phyloP scores from a whole-genome alignment of 1,284 basidiomycete genomes.

The Trichosporon coremiiforme region DNA sequence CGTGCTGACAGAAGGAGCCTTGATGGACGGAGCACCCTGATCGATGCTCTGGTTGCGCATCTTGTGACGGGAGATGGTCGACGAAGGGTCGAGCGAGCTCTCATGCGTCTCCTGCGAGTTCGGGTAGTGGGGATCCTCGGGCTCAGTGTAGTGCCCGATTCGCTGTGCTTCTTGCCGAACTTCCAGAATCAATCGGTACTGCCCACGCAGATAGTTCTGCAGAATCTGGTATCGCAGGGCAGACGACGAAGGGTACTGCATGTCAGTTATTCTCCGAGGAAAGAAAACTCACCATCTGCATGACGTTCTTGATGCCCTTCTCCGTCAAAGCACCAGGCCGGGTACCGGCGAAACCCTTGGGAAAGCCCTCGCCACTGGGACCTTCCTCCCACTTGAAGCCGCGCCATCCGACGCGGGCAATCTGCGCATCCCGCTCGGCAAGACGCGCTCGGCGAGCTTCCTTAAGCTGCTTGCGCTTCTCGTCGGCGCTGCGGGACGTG shows the following conservation, averaged over 20 bases:
- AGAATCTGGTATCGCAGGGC: constrained; percentile 60
- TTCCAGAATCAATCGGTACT: constrained; percentile 56
- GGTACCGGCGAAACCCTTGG: constrained; percentile 57
- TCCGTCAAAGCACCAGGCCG: constrained; percentile 73
- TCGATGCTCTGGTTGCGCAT: constrained; percentile 25
- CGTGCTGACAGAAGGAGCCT: constrained; percentile 32
- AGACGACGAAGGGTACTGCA: constrained; percentile 60
- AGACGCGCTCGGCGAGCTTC: constrained; percentile 33
- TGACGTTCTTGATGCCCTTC: constrained; percentile 80
- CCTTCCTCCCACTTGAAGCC: constrained; percentile 54
- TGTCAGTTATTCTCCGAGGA: constrained; percentile 20
- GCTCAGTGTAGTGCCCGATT: constrained; percentile 44
- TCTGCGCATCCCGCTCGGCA: constrained; percentile 34
- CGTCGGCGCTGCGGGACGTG: constrained; percentile 16
- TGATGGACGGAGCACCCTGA: constrained; percentile 30
- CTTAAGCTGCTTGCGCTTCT: constrained; percentile 23
- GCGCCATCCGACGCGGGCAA: constrained; percentile 48
- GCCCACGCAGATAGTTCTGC: constrained; percentile 60
- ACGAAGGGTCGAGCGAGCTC: constrained; percentile 18
- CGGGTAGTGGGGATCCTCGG: constrained; percentile 38
- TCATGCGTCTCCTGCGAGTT: constrained; percentile 36
- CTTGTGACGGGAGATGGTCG: constrained; percentile 7
- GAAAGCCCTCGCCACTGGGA: constrained; percentile 46
- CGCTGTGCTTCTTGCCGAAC: constrained; percentile 45
- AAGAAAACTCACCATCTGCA: constrained; percentile 71